Evolutionary conservation across 306 rosid genomes (phyloP), one percentile per base, ranked within the genome.

Genomic region (Vicia villosa): DNA sequence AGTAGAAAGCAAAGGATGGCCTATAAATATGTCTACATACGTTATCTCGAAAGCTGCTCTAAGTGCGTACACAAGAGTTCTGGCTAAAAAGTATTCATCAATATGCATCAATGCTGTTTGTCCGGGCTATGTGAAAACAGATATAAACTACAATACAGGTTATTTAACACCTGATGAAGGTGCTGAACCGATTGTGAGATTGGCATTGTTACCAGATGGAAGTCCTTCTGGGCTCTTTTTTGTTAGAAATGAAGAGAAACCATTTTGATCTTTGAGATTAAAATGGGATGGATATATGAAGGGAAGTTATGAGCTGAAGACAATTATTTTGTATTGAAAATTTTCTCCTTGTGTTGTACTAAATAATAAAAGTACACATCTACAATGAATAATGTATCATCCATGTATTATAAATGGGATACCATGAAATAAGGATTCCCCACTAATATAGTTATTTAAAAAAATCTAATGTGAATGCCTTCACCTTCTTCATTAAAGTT

Each of bases 141-240:
- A 85, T 46, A 11, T 83, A 1, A 87, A 62, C 46, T 1, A 2
- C n/a, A 77, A 77, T 11, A 49, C 66, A 3, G 88, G 88, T 0
- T 0, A 4, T 61, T 51, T 83, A 6, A 16, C 85, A 8, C 77
- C 79, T 13, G 88, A 85, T 68, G 93, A 87, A 77, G 88, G 88
- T 36, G 86, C 82, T 72, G 77, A 78, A 41, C 14, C 74, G 51
- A 69, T 37, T 12, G 88, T 83, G 34, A 81, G 74, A 74, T 78
- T 88, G 70, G 95, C 87, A 10, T 61, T 83, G 78, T 70, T 83
- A 13, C 81, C 75, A 1, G 2, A 22, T 41, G 79, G 68, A 5
- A 37, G 65, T 66, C 62, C 75, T 79, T 73, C 79, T 32, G 79
- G 79, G 0, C 4, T 65, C 56, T 83, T 80, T n/a, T 24, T 45